Evolutionary conservation across 805 yeast species (phyloP).

Genomic region (Metschnikowia koreensis): DNA sequence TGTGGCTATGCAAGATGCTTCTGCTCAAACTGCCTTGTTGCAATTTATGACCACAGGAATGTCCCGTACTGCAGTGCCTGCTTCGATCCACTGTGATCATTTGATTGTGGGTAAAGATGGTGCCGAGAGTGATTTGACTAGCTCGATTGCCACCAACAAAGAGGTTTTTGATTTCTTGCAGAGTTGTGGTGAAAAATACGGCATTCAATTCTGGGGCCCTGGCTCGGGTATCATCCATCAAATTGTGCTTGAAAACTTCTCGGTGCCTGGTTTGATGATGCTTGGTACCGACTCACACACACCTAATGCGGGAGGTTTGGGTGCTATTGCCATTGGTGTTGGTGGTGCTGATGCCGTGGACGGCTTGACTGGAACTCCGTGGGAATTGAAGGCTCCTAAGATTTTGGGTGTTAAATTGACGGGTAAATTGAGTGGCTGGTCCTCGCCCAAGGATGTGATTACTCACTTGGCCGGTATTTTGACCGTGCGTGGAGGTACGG

Average conservation of each 20-base stretch:
- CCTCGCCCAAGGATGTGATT: conserved; percentile 96
- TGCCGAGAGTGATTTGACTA: conserved; percentile 76
- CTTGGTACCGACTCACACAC: conserved; percentile 98
- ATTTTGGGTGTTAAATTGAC: conserved; percentile 90
- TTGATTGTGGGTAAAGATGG: conserved; percentile 95
- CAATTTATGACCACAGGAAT: conserved; percentile 98
- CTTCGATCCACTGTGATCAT: conserved; percentile 97
- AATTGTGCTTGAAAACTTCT: conserved; percentile 93
- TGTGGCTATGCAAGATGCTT: conserved; percentile 99
- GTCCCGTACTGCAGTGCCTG: conserved; percentile 85
- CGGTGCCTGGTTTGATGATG: conserved; percentile 96
- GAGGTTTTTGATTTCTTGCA: conserved; percentile 95
- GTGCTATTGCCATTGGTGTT: conserved; percentile 98
- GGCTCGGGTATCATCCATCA: conserved; percentile 99
- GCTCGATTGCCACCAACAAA: conserved; percentile 81
- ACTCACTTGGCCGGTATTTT: conserved; percentile 86
- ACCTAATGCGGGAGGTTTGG: conserved; percentile 98
- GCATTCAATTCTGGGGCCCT: conserved; percentile 98
- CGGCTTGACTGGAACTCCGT: conserved; percentile 93
- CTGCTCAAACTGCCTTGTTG: conserved; percentile 97
- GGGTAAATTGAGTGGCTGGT: conserved; percentile 89
- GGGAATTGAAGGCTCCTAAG: conserved; percentile 99
- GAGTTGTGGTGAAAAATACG: conserved; percentile 90
- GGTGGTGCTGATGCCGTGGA: conserved; percentile 99
- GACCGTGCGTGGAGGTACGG: conserved; percentile 98